phyloP scores from a whole-genome alignment of 2,329 filamentous ascomycete genomes.

The Diaporthe sp. region DNA sequence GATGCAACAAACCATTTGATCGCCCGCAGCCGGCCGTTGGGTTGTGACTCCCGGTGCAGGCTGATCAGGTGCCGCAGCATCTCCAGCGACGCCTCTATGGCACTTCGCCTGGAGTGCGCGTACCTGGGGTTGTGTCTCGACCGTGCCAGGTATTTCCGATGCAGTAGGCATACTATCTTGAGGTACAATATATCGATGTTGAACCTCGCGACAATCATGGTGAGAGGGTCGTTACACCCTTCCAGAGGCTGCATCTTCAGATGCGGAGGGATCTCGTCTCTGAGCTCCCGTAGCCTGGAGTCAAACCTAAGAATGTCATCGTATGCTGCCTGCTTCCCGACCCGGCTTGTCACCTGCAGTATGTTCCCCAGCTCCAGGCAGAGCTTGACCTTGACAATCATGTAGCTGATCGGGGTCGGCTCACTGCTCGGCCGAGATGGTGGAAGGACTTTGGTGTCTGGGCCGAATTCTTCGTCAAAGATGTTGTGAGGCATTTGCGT shows the following conservation, averaged over 20 bases:
- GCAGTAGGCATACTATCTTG: conserved; percentile 89
- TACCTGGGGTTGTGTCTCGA: conserved; percentile 85
- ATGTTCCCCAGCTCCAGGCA: conserved; percentile 79
- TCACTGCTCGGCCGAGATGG: conserved; percentile 76
- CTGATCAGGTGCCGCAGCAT: conserved; percentile 83
- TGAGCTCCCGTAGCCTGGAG: conserved; percentile 70
- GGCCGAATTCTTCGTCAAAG: conserved; percentile 83
- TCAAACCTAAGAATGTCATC: conserved; percentile 76
- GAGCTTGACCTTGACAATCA: conserved; percentile 80
- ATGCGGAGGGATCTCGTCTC: conserved; percentile 81
- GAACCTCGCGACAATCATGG: conserved; percentile 87
- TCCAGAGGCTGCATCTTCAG: conserved; percentile 81
- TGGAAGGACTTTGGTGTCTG: conserved; percentile 76
- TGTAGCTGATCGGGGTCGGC: conserved; percentile 81
- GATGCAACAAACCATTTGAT: conserved; percentile 85
- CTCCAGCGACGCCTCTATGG: conserved; percentile 87
- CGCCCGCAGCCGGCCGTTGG: conserved; percentile 77
- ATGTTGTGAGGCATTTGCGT: conserved; percentile 82
- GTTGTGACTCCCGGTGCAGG: conserved; percentile 80
- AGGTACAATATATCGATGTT: conserved; percentile 88
- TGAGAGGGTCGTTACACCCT: conserved; percentile 83
- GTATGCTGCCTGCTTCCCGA: conserved; percentile 69
- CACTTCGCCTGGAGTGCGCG: conserved; percentile 83
- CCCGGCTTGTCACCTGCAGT: conserved; percentile 71
- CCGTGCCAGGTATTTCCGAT: conserved; percentile 86